Conservation (phyloP, 2,329 filamentous ascomycete species). For the Neofusicoccum sp. region DNA sequence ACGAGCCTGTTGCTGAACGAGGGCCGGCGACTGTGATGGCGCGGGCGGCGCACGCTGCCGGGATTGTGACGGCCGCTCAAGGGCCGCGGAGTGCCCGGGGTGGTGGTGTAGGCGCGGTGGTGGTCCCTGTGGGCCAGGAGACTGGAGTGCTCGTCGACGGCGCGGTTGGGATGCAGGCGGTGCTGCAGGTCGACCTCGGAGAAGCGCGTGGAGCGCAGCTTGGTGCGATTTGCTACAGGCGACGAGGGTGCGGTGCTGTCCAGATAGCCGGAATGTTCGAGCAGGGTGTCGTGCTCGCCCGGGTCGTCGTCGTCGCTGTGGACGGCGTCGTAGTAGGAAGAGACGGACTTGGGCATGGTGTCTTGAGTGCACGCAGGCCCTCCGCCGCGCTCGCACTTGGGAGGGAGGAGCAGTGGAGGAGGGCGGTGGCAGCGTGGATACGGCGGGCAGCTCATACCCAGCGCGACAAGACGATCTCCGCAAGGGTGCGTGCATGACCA, state of each 20-base stretch:
- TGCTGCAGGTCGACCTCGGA: constrained; percentile 37
- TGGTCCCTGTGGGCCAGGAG: constrained; percentile 47
- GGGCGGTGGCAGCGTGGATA: background rate
- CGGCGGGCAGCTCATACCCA: background rate
- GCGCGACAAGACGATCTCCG: constrained; percentile 8
- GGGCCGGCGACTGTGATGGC: constrained; percentile 33
- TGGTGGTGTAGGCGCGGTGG: constrained; percentile 42
- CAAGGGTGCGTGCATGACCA: constrained; percentile 16
- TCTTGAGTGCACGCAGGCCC: background rate
- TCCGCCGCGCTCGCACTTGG: background rate
- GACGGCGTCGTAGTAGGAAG: constrained; percentile 39
- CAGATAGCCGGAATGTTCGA: constrained; percentile 19
- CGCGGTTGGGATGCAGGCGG: constrained; percentile 26
- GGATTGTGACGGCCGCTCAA: constrained; percentile 41
- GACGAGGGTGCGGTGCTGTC: constrained; percentile 32
- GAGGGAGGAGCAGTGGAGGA: background rate
- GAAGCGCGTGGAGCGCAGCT: constrained; percentile 31
- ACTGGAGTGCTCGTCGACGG: constrained; percentile 51
- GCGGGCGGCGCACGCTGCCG: constrained; percentile 22
- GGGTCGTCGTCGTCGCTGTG: constrained; percentile 36
- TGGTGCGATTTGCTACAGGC: constrained; percentile 32
- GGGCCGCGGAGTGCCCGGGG: constrained; percentile 46
- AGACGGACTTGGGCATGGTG: constrained; percentile 40
- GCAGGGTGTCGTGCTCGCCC: constrained; percentile 17
- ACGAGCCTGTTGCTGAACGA: constrained; percentile 55